Conservation (phyloP, 352 stramenopile species). For the Plasmopara viticola region DNA sequence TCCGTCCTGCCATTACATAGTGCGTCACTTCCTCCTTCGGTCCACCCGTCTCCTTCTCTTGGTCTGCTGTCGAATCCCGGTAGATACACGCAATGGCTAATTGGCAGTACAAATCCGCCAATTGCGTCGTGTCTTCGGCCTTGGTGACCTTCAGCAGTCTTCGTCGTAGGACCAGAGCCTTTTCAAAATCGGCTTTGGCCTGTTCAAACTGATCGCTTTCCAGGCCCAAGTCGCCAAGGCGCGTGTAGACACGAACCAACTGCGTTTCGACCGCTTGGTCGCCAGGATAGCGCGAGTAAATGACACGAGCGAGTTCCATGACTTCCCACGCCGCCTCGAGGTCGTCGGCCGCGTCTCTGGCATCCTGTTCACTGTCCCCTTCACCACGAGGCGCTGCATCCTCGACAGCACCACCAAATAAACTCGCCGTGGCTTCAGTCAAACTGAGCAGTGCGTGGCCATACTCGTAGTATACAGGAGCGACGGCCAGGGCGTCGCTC, state of each 20-base stretch:
- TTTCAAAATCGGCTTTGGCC: slow-evolving; percentile 71
- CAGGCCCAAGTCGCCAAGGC: slow-evolving; percentile 71
- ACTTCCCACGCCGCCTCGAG: slow-evolving; percentile 84
- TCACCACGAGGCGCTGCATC: slow-evolving; percentile 6
- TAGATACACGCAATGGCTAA: slow-evolving; percentile 84
- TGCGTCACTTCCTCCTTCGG: slow-evolving; percentile 56
- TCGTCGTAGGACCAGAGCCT: slow-evolving; percentile 58
- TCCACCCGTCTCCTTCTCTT: slow-evolving; percentile 18
- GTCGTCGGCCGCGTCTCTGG: slow-evolving; percentile 51
- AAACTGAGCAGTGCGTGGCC: slow-evolving; percentile 73
- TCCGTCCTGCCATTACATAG: slow-evolving; percentile 72
- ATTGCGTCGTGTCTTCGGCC: slow-evolving; percentile 66
- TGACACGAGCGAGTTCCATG: slow-evolving; percentile 77
- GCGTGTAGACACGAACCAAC: slow-evolving; percentile 71
- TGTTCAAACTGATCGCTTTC: slow-evolving; percentile 80
- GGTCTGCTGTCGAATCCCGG: slow-evolving; percentile 36
- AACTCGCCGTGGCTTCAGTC: slow-evolving; percentile 52
- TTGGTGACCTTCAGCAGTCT: slow-evolving; percentile 63
- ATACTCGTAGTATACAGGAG: slow-evolving; percentile 81
- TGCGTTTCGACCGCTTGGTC: slow-evolving; percentile 70
- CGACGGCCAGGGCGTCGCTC: slow-evolving; percentile 51
- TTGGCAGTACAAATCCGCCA: slow-evolving; percentile 79
- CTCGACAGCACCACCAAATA: slow-evolving; percentile 45
- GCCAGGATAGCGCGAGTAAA: slow-evolving; percentile 66
- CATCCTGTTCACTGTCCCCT: slow-evolving; percentile 52